phyloP scores from a whole-genome alignment of 176 grass and related monocot species.

The Avena sativa region DNA sequence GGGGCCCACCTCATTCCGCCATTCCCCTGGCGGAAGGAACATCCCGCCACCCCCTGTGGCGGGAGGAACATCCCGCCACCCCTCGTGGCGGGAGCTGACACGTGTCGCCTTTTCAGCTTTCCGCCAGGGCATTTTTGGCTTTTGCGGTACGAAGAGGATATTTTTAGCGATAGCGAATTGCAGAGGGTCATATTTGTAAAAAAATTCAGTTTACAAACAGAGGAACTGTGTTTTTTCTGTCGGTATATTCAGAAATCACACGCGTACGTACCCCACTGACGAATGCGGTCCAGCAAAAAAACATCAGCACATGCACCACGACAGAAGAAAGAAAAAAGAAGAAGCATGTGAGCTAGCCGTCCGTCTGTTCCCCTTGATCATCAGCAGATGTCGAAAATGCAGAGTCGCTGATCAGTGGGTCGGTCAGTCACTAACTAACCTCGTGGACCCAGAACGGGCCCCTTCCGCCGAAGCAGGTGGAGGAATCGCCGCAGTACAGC shows the following conservation, averaged over 20 bases:
- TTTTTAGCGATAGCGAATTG: no score
- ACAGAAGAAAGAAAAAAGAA: conserved; percentile 17
- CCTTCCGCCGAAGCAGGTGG: conserved; percentile 77
- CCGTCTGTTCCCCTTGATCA: background rate
- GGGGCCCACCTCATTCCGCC: no score
- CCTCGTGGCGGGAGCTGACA: no score
- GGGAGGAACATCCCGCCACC: no score
- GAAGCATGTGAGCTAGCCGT: background rate
- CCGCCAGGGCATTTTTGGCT: no score
- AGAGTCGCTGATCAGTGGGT: background rate
- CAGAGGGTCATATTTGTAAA: no score
- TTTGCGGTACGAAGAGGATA: no score
- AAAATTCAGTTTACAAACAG: background rate
- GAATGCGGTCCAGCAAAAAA: conserved; percentile 8
- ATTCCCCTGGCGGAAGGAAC: no score
- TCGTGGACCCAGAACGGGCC: conserved; percentile 89
- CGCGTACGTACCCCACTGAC: conserved; percentile 85
- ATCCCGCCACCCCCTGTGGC: no score
- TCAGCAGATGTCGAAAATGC: background rate
- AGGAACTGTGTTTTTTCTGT: background rate
- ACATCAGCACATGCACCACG: conserved; percentile 56
- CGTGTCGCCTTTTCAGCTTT: no score
- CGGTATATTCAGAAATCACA: conserved; percentile 37
- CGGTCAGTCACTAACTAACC: conserved; percentile 33
- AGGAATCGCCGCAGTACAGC: conserved; percentile 70